Conservation (phyloP, 192 early-diverging fungal species). For the Coemansia sp. region DNA sequence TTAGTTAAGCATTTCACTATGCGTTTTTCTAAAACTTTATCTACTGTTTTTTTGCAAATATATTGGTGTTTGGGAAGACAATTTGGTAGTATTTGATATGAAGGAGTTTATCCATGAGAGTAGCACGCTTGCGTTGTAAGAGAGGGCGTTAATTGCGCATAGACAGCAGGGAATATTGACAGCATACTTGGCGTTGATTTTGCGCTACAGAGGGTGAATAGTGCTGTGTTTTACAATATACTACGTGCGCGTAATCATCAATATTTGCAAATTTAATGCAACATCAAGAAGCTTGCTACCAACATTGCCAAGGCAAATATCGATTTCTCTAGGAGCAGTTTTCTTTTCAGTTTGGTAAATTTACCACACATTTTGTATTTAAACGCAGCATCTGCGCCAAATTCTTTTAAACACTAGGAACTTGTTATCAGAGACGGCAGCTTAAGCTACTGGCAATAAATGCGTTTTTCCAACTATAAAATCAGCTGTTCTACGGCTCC, state of each 20-base stretch:
- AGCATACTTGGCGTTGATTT: too few species aligned
- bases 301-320: constrained; percentile 82
- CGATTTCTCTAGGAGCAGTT: constrained; percentile 71
- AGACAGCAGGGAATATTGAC: too few species aligned
- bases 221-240: constrained; percentile 61
- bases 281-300: constrained; percentile 75
- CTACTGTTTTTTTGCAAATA: not conserved
- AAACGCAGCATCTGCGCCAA: constrained; percentile 78
- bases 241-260: constrained; percentile 64
- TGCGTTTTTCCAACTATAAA: constrained; percentile 72
- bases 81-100: too few species aligned
- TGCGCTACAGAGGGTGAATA: too few species aligned
- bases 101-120: too few species aligned
- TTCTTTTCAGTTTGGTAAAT: constrained; percentile 48
- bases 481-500: constrained; percentile 72
- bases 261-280: constrained; percentile 54
- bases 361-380: constrained; percentile 83
- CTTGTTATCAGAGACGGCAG: constrained; percentile 82
- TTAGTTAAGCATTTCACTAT: not conserved
- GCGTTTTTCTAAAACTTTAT: not conserved
- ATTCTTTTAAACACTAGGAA: constrained; percentile 61
- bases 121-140: too few species aligned
- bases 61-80: too few species aligned
- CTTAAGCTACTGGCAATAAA: constrained; percentile 76
- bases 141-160: too few species aligned